A percentile compares a stretch with the other conserved stretches of the same genome.
These are phyloP conservation scores for Suillus occidentalis DNA, from an alignment of 768 basidiomycete genomes.

Conservation along the genomic window DNA sequence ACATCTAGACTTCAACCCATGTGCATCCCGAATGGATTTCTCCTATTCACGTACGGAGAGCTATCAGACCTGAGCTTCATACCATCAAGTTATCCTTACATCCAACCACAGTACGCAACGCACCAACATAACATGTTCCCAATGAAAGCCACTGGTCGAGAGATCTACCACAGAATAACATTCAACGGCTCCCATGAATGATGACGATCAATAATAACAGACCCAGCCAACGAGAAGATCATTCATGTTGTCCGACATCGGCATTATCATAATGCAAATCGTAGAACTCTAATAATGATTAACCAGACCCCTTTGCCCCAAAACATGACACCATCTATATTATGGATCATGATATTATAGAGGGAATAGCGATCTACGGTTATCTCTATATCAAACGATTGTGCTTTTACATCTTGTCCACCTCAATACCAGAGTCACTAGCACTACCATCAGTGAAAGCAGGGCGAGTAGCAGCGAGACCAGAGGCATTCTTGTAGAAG, in stretches of 20 bases:
- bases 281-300: neutral
- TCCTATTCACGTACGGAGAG: conserved; percentile 85
- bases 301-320: too few species aligned
- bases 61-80: conserved; percentile 55
- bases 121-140: conserved; percentile 67
- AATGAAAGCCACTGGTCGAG: too few species aligned
- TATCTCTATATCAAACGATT: neutral
- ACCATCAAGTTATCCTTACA: conserved; percentile 76
- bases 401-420: conserved; percentile 37
- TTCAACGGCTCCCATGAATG: too few species aligned
- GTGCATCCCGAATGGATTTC: conserved; percentile 75
- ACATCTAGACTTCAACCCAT: conserved; percentile 61
- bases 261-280: conserved; percentile 1
- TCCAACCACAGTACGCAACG: conserved; percentile 62
- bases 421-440: conserved; percentile 69
- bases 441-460: conserved; percentile 58
- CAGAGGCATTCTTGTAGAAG: conserved; percentile 87
- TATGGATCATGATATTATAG: neutral
- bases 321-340: neutral
- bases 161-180: too few species aligned
- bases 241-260: neutral
- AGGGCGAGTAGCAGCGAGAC: conserved; percentile 70
- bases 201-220: conserved; percentile 9
- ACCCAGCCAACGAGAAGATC: neutral
- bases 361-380: neutral